phyloP scores from a whole-genome alignment of 2,329 filamentous ascomycete genomes.

The Chaetomium sp. region DNA sequence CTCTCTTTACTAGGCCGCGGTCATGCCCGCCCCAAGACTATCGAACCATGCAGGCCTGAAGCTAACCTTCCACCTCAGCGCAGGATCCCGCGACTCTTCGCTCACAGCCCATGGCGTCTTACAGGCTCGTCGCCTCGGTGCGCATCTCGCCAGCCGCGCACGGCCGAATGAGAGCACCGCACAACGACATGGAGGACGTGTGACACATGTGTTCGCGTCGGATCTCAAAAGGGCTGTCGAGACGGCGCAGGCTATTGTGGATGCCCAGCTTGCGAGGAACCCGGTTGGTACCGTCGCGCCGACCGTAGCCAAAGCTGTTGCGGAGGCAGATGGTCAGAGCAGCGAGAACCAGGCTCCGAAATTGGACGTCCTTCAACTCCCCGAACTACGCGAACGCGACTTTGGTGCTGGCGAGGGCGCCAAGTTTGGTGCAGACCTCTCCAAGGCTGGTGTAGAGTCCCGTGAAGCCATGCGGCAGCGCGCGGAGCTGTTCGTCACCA shows the following conservation, averaged over 20 bases:
- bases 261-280: constrained; percentile 39
- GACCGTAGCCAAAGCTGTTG: background rate
- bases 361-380: constrained; percentile 34
- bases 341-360: background rate
- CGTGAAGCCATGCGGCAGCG: constrained; percentile 59
- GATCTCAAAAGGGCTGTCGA: constrained; percentile 66
- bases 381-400: constrained; percentile 62
- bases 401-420: constrained; percentile 67
- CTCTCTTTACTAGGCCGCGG: background rate
- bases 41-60: background rate
- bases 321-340: background rate
- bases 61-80: constrained; percentile 36
- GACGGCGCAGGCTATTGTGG: constrained; percentile 61
- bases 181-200: constrained; percentile 14
- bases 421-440: constrained; percentile 38
- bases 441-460: constrained; percentile 57
- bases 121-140: constrained; percentile 66
- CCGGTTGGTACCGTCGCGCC: background rate
- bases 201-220: constrained; percentile 70
- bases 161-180: constrained; percentile 19
- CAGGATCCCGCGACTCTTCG: constrained; percentile 71
- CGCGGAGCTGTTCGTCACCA: constrained; percentile 59
- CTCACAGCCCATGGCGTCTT: constrained; percentile 76
- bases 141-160: constrained; percentile 43
- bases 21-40: no score